Evolutionary conservation across 345 rosid species (phyloP).

Genomic region (Salix purpurea): DNA sequence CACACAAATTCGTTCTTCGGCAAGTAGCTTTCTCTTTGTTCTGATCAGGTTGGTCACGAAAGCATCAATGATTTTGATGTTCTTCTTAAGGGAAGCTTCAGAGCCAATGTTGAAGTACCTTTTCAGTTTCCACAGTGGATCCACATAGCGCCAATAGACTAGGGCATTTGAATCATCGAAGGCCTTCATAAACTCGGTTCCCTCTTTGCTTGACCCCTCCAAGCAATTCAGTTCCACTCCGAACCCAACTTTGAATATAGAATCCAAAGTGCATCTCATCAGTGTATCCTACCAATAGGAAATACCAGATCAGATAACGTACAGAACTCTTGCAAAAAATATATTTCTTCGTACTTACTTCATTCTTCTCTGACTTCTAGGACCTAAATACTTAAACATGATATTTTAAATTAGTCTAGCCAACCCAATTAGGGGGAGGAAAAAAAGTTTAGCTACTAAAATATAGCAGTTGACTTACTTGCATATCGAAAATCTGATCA

Average conservation of each 20-base stretch:
- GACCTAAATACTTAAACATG: too few species aligned
- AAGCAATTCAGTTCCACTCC: slow-evolving; percentile 63
- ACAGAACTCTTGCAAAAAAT: too few species aligned
- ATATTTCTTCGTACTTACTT: too few species aligned
- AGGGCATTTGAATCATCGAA: slow-evolving; percentile 62
- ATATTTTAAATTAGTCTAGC: too few species aligned
- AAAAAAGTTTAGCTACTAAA: too few species aligned
- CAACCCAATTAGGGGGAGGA: too few species aligned
- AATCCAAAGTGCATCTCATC: slow-evolving; percentile 58
- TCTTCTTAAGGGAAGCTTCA: slow-evolving; percentile 49
- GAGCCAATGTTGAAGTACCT: slow-evolving; percentile 49
- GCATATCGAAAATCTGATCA: too few species aligned
- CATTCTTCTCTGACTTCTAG: too few species aligned
- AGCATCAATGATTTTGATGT: slow-evolving; percentile 37
- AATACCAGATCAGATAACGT: too few species aligned
- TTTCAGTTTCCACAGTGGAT: slow-evolving; percentile 70
- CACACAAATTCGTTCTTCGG: slow-evolving; percentile 23
- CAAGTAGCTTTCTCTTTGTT: slow-evolving; percentile 39
- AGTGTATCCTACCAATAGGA: too few species aligned
- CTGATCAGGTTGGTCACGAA: slow-evolving; percentile 49
- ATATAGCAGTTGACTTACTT: too few species aligned
- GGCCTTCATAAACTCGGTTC: slow-evolving; percentile 50
- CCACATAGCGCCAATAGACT: slow-evolving; percentile 44
- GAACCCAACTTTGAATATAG: slow-evolving; percentile 77
- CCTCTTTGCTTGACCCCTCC: slow-evolving; percentile 51